Conservation (phyloP, 768 basidiomycete genomes). For the Lyophyllum decastes region DNA sequence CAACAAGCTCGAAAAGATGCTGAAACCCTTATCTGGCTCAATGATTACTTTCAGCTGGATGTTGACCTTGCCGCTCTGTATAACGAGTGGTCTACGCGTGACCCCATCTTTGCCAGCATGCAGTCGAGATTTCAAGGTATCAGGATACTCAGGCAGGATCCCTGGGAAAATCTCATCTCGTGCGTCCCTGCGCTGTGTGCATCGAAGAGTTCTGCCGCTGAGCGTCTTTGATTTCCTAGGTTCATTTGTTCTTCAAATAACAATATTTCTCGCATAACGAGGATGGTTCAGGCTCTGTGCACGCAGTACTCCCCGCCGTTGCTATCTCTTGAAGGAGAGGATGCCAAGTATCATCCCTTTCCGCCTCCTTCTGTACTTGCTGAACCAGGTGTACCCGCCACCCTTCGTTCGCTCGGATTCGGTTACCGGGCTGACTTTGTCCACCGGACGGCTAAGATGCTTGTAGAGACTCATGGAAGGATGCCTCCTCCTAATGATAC, state of each 20-base stretch:
- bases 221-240: slow-evolving; percentile 36
- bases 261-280: slow-evolving; percentile 91
- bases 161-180: slow-evolving; percentile 96
- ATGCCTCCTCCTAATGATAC: slow-evolving; percentile 18
- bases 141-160: slow-evolving; percentile 87
- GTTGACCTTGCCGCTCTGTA: slow-evolving; percentile 74
- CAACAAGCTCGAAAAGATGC: slow-evolving; percentile 44
- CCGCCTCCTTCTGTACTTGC: slow-evolving; percentile 75
- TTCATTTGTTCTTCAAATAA: slow-evolving; percentile 99
- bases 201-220: background rate
- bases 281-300: slow-evolving; percentile 87
- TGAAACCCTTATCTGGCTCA: slow-evolving; percentile 75
- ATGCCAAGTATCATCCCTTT: slow-evolving; percentile 71
- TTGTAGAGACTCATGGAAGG: slow-evolving; percentile 55
- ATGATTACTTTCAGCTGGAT: slow-evolving; percentile 88
- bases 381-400: slow-evolving; percentile 53
- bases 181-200: slow-evolving; percentile 41
- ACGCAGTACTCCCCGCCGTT: slow-evolving; percentile 72
- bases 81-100: slow-evolving; percentile 69
- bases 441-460: slow-evolving; percentile 77
- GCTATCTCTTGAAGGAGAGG: slow-evolving; percentile 45
- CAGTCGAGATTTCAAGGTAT: slow-evolving; percentile 76
- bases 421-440: slow-evolving; percentile 95
- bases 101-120: slow-evolving; percentile 71
- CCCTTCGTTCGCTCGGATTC: slow-evolving; percentile 84